phyloP scores from a whole-genome alignment of 2,329 filamentous ascomycete species.

The Beauveria rudraprayagi region DNA sequence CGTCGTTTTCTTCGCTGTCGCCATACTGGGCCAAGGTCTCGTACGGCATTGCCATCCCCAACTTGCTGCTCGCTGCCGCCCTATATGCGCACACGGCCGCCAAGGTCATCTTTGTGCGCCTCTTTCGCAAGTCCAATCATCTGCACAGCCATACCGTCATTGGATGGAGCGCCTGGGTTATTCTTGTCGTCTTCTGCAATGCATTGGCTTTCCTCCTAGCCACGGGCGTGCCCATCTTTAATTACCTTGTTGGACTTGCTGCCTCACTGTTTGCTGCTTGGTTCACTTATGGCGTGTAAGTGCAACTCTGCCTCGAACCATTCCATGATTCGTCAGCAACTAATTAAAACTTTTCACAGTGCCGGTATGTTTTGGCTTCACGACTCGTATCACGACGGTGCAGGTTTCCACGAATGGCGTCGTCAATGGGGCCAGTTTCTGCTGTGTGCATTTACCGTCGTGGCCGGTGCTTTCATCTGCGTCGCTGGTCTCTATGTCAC shows the following conservation, averaged over 20 bases:
- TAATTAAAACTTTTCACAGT: not conserved
- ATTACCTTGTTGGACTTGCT: conserved; percentile 43
- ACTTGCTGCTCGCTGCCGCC: conserved; percentile 40
- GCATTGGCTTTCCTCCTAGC: conserved; percentile 33
- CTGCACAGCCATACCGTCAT: conserved; percentile 37
- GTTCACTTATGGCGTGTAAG: conserved; percentile 42
- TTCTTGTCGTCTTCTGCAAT: conserved; percentile 38
- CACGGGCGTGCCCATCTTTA: conserved; percentile 45
- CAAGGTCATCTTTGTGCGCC: conserved; percentile 42
- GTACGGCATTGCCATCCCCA: conserved; percentile 42
- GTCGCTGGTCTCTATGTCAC: conserved; percentile 42
- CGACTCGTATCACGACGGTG: conserved; percentile 36
- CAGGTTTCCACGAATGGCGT: conserved; percentile 30
- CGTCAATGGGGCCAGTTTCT: conserved; percentile 29
- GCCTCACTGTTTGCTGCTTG: conserved; percentile 43
- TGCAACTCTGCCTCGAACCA: not conserved
- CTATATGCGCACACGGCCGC: conserved; percentile 43
- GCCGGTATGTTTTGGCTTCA: conserved; percentile 45
- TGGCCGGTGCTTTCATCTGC: conserved; percentile 40
- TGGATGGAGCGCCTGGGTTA: conserved; percentile 40
- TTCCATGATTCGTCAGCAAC: not conserved
- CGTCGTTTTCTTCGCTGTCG: conserved; percentile 38
- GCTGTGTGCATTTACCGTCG: conserved; percentile 32
- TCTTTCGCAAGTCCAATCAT: conserved; percentile 38
- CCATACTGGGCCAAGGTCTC: conserved; percentile 40